Conservation (phyloP, 2,329 filamentous ascomycete genomes). For the Pseudopithomyces maydicus region DNA sequence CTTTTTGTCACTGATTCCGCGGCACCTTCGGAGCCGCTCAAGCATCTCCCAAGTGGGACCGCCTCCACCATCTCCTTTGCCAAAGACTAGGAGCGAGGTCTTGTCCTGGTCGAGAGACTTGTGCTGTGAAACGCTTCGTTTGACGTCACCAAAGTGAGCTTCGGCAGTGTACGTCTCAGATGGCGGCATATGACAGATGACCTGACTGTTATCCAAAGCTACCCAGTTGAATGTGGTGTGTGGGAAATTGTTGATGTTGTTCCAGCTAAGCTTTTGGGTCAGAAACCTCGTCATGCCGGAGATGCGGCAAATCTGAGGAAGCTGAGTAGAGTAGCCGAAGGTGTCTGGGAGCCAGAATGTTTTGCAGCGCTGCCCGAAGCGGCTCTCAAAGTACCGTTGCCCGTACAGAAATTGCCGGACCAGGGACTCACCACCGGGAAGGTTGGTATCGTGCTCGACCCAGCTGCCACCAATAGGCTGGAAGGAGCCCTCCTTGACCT, state of each 20-base stretch:
- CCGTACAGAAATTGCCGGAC: slow-evolving; percentile 95
- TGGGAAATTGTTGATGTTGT: slow-evolving; percentile 99
- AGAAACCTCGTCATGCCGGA: slow-evolving; percentile 98
- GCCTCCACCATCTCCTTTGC: slow-evolving; percentile 94
- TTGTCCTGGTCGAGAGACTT: slow-evolving; percentile 95
- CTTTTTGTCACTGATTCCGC: slow-evolving; percentile 86
- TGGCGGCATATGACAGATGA: slow-evolving; percentile 97
- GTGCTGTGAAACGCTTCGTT: slow-evolving; percentile 85
- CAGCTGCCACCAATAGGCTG: slow-evolving; percentile 96
- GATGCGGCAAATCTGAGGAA: slow-evolving; percentile 89
- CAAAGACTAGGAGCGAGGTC: slow-evolving; percentile 89
- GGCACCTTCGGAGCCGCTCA: slow-evolving; percentile 91
- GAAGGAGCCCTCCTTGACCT: slow-evolving; percentile 89
- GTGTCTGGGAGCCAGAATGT: slow-evolving; percentile 99
- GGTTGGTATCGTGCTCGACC: slow-evolving; percentile 98
- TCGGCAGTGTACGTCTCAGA: slow-evolving; percentile 94
- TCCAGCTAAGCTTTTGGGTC: slow-evolving; percentile 99
- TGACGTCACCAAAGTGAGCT: slow-evolving; percentile 93
- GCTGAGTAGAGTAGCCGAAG: slow-evolving; percentile 94
- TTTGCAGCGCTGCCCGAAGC: slow-evolving; percentile 84
- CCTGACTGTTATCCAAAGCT: slow-evolving; percentile 90
- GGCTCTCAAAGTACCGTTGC: slow-evolving; percentile 90
- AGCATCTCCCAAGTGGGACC: slow-evolving; percentile 93
- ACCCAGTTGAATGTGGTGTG: slow-evolving; percentile 99
- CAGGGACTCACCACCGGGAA: slow-evolving; percentile 93